Conservation (phyloP, 768 basidiomycete genomes). For the Xerocomellus dryophilus region DNA sequence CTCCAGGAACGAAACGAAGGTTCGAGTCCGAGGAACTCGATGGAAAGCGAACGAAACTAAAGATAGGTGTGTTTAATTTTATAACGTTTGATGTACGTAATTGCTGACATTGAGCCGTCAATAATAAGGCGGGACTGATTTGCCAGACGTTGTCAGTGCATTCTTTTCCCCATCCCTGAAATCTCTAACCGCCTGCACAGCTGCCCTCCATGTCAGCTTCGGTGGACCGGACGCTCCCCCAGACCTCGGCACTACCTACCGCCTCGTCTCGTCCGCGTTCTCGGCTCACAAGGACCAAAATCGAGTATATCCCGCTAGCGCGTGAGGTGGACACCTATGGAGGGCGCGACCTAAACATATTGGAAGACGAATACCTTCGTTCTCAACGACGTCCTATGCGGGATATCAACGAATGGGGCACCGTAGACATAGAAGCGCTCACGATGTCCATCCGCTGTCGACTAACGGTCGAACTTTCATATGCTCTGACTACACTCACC, state of each 20-base stretch:
- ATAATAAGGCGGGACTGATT: slow-evolving; percentile 41
- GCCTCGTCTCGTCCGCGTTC: slow-evolving; percentile 39
- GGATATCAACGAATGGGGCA: slow-evolving; percentile 82
- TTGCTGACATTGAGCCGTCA: slow-evolving; percentile 22
- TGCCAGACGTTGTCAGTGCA: slow-evolving; percentile 46
- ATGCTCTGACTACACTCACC: slow-evolving; percentile 83
- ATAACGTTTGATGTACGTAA: slow-evolving; percentile 26
- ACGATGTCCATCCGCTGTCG: slow-evolving; percentile 91
- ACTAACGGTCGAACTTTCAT: slow-evolving; percentile 79
- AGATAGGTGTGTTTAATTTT: slow-evolving; percentile 54
- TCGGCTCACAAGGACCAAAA: slow-evolving; percentile 68
- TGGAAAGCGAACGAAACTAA: slow-evolving; percentile 67
- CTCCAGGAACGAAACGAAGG: slow-evolving; percentile 70
- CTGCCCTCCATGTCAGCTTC: slow-evolving; percentile 17
- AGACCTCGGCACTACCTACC: slow-evolving; percentile 30
- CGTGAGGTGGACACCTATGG: slow-evolving; percentile 75
- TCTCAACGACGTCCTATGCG: slow-evolving; percentile 57
- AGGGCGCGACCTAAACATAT: slow-evolving; percentile 69
- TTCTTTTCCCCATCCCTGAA: slow-evolving; percentile 9
- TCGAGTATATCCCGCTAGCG: slow-evolving; percentile 82
- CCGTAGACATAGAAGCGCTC: slow-evolving; percentile 87
- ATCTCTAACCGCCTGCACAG: slow-evolving; percentile 17
- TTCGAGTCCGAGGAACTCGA: slow-evolving; percentile 63
- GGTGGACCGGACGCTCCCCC: slow-evolving; percentile 16
- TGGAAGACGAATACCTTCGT: slow-evolving; percentile 60